Evolutionary conservation across 768 basidiomycete species (phyloP), one percentile per base, ranked within the genome.

Genomic region (Suillus luteus): DNA sequence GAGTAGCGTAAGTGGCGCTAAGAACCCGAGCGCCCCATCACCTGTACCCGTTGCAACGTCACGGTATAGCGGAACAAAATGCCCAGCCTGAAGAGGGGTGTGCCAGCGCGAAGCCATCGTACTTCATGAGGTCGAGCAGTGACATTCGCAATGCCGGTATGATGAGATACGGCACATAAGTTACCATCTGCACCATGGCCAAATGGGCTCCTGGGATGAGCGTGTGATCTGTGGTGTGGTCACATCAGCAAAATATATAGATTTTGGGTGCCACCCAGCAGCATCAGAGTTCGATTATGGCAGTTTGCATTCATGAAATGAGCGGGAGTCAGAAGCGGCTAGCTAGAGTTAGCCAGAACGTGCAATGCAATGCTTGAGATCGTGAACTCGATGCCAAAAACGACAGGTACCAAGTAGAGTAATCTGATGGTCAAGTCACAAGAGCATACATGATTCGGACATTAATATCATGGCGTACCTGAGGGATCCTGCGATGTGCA

Each of bases 31-130:
- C 80, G 37, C 78, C 76, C 1, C 84, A 85, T 85, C 88, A 14
- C 86, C 88, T 7, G 90, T 91, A 3, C 90, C 92, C 1, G 86
- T 88, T 5, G 88, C 90, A 49, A 33, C 6, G 33, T 33, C 33
- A 33, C 33, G 80, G 71, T 92, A 91, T 12, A 94, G 65, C 10
- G 93, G 92, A n/a, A 93, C 79, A 68, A 94, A 91, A 70, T 95
- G 92, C 31, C 95, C 93, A 66, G 87, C 86, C n/a, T n/a, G n/a
- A n/a, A 1, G 89, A 81, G 1, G 92, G 92, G 68, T 95, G 90
- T 33, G 87, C 84, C 0, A 78, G 68, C 3, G 86, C 81, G 80
- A 90, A 94, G 11, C 83, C 83, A 5, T 78, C 74, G 67, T 93
- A 89, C 46, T 76, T 75, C 10, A 81, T 78, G 63, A 95, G 77